Evolutionary conservation across 1,284 basidiomycete species (phyloP).

Genomic region (Ceratobasidium sp.): DNA sequence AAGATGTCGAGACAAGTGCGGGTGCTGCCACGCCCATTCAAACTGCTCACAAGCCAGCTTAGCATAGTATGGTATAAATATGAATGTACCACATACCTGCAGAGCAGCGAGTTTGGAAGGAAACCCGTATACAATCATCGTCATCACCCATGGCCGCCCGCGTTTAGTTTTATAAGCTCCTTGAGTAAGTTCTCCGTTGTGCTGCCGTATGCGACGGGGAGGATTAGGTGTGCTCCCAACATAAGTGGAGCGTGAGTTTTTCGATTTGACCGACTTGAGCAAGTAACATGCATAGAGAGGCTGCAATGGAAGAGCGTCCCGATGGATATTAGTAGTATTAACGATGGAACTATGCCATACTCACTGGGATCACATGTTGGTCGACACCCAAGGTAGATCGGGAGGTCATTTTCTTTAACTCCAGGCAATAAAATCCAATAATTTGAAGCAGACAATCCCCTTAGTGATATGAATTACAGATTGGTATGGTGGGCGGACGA

Average conservation of each 20-base stretch:
- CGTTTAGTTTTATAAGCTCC: conserved; percentile 82
- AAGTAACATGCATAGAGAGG: conserved; percentile 92
- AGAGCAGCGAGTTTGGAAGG: conserved; percentile 87
- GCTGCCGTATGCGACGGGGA: conserved; percentile 67
- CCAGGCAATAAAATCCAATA: background rate
- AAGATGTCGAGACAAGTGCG: conserved; percentile 70
- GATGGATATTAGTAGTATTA: background rate
- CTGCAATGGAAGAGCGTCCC: conserved; percentile 62
- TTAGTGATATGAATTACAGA: background rate
- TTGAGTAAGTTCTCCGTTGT: conserved; percentile 83
- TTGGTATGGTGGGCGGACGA: background rate
- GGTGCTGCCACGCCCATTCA: conserved; percentile 84
- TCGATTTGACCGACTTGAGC: conserved; percentile 74
- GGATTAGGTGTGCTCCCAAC: conserved; percentile 89
- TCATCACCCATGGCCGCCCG: conserved; percentile 89
- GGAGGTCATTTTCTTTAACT: conserved; percentile 24
- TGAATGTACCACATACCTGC: conserved; percentile 59
- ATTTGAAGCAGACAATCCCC: background rate
- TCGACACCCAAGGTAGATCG: conserved; percentile 36
- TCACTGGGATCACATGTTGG: conserved; percentile 44
- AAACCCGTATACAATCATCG: conserved; percentile 90
- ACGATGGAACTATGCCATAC: background rate
- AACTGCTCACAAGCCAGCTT: conserved; percentile 56
- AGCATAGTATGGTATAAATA: background rate
- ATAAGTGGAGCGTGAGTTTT: conserved; percentile 74